These are phyloP conservation scores for Lichtheimia ramosa DNA, from an alignment of 371 early-diverging fungal genomes.

Conservation along the genomic window DNA sequence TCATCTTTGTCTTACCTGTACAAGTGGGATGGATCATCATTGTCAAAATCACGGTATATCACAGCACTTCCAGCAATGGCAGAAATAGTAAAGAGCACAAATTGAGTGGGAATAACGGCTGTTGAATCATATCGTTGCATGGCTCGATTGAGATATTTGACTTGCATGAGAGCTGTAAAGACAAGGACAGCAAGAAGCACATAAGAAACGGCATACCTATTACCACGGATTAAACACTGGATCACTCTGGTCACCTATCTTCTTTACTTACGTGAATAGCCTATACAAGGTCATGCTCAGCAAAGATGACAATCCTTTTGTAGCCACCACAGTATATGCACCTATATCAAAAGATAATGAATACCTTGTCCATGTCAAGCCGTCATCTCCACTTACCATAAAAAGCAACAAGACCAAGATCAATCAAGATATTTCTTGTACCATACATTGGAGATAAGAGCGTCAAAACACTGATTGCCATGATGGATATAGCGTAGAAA, in stretches of 20 bases:
- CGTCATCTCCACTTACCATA: constrained; percentile 47
- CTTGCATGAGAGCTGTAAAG: constrained; percentile 68
- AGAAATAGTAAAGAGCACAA: constrained; percentile 76
- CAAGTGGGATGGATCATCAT: constrained; percentile 19
- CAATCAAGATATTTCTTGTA: constrained; percentile 53
- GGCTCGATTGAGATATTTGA: constrained; percentile 72
- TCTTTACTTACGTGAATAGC: constrained; percentile 47
- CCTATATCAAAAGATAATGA: constrained; percentile 30
- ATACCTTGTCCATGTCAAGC: not conserved
- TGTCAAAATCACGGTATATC: constrained; percentile 71
- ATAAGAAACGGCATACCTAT: constrained; percentile 65
- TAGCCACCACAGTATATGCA: constrained; percentile 69
- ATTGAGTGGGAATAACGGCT: constrained; percentile 81
- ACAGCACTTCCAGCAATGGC: constrained; percentile 75
- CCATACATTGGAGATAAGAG: constrained; percentile 48
- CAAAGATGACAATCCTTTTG: constrained; percentile 65
- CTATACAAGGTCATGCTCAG: constrained; percentile 54
- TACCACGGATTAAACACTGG: too few relatives aligned
- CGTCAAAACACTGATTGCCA: constrained; percentile 28
- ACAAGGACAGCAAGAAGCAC: constrained; percentile 61
- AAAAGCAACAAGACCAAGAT: constrained; percentile 60
- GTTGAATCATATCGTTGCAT: constrained; percentile 70
- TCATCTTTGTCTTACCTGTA: constrained; percentile 6
- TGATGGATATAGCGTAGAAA: constrained; percentile 47
- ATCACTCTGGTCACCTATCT: not conserved